These are phyloP conservation scores for Cytospora leucostoma DNA, from an alignment of 2,329 filamentous ascomycete genomes.

Conservation along the genomic window DNA sequence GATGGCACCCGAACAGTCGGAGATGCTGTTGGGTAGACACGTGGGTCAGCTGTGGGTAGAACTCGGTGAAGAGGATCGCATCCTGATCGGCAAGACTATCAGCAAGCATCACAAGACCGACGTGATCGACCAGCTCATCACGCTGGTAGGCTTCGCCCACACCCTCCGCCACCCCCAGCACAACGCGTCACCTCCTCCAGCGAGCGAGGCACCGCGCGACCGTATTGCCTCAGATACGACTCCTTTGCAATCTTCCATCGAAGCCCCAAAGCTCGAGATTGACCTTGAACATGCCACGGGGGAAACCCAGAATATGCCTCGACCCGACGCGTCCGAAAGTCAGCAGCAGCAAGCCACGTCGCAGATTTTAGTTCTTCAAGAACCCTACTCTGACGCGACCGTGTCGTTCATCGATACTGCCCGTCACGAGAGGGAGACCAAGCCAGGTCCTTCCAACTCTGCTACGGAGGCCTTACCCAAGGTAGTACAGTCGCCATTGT, in stretches of 20 bases:
- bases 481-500: no score
- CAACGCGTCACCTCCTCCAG: not conserved
- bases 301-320: not conserved
- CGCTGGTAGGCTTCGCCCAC: not conserved
- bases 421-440: no score
- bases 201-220: no score
- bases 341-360: not conserved
- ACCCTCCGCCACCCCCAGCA: not conserved
- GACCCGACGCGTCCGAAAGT: no score
- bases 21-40: not conserved
- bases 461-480: no score
- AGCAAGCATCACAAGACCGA: not conserved
- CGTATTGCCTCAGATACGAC: no score
- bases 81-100: not conserved
- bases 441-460: no score
- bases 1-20: not conserved
- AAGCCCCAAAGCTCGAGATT: not conserved
- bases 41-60: not conserved
- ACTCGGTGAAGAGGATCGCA: not conserved
- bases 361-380: not conserved
- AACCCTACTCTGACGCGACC: not conserved
- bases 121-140: not conserved
- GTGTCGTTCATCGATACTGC: not conserved
- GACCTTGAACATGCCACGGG: not conserved
- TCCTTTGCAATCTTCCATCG: not conserved